phyloP scores from a whole-genome alignment of 2,329 filamentous ascomycete genomes.

The Xylariaceae sp. region DNA sequence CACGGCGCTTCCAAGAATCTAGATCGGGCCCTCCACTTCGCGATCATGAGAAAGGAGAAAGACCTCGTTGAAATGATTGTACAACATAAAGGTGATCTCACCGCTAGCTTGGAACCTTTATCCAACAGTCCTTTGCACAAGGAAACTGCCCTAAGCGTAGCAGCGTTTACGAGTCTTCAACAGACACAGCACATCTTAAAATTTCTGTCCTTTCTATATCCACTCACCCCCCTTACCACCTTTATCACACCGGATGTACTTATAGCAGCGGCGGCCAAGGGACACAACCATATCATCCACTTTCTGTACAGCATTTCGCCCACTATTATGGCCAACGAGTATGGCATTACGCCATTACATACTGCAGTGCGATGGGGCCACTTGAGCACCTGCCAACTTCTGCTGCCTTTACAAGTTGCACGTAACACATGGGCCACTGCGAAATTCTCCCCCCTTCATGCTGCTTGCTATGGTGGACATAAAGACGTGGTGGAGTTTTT shows the following conservation, averaged over 20 bases:
- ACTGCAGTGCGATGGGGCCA: not conserved
- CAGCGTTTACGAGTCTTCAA: not conserved
- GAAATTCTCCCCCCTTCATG: constrained; percentile 6
- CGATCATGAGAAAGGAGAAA: constrained; percentile 5
- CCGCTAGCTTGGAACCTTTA: not conserved
- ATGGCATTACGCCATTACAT: constrained; percentile 7
- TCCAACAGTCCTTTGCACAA: not conserved
- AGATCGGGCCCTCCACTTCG: not conserved
- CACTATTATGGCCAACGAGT: constrained; percentile 1
- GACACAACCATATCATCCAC: not conserved
- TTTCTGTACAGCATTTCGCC: not conserved
- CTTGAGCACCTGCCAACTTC: constrained; percentile 13
- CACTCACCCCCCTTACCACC: not conserved
- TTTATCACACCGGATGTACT: constrained; percentile 7
- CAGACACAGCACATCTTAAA: not conserved
- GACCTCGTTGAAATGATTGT: constrained; percentile 8
- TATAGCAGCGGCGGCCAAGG: not conserved
- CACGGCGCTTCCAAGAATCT: not conserved
- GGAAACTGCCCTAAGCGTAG: constrained; percentile 8
- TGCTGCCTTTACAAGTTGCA: not conserved
- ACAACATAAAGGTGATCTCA: constrained; percentile 3
- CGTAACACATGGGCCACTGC: not conserved
- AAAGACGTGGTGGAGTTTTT: constrained; percentile 8
- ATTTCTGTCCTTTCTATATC: not conserved
- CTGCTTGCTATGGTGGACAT: constrained; percentile 4